These are phyloP conservation scores for Filobasidium uniguttulatum DNA, from an alignment of 1,284 basidiomycete genomes.

Conservation along the genomic window DNA sequence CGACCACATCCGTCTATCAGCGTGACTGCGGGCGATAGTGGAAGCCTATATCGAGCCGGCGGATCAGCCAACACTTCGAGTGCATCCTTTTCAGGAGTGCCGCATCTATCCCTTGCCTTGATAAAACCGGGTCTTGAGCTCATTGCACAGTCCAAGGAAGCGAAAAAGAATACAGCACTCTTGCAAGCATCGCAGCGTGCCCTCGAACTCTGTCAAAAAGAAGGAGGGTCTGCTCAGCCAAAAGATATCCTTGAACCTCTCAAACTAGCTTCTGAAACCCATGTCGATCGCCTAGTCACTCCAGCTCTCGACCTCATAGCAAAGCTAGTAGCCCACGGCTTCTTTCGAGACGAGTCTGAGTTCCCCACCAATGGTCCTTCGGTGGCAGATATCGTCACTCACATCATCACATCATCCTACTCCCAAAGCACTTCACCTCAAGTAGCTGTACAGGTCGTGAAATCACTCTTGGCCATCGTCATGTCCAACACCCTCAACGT, in stretches of 20 bases:
- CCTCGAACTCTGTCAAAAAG: constrained; percentile 59
- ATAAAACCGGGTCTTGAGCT: constrained; percentile 74
- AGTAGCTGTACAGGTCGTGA: constrained; percentile 88
- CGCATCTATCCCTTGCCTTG: constrained; percentile 38
- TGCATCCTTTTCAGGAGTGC: constrained; percentile 14
- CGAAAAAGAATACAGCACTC: constrained; percentile 65
- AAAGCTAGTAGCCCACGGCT: constrained; percentile 89
- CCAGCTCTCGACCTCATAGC: constrained; percentile 90
- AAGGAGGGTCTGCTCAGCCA: constrained; percentile 40
- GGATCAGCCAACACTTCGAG: background rate
- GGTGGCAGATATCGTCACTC: constrained; percentile 77
- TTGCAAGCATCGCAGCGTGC: constrained; percentile 69
- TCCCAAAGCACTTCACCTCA: constrained; percentile 71
- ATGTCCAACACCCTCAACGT: constrained; percentile 73
- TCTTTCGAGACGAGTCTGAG: constrained; percentile 51
- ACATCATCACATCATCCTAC: constrained; percentile 87
- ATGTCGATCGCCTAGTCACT: constrained; percentile 79
- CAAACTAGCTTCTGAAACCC: constrained; percentile 82
- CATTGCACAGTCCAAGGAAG: constrained; percentile 78
- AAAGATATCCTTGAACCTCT: constrained; percentile 85
- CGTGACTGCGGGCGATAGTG: background rate
- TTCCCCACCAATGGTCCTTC: constrained; percentile 47
- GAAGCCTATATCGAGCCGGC: background rate
- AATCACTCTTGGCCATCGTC: constrained; percentile 75
- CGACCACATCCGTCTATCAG: background rate